Evolutionary conservation across 768 basidiomycete genomes (phyloP).

Genomic region (Lentinula aciculospora): DNA sequence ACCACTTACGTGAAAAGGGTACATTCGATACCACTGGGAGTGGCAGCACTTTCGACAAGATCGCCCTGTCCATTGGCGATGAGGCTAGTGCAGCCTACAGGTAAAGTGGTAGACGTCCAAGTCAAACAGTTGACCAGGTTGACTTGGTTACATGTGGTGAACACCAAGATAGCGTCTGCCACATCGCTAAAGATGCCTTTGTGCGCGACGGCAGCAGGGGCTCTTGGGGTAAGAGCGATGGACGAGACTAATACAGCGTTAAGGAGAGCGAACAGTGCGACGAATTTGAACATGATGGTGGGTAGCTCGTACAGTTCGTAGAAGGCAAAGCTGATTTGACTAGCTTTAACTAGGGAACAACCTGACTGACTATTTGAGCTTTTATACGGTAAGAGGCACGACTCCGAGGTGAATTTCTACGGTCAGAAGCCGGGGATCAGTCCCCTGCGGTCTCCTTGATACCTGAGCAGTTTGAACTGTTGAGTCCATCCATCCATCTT

Average conservation of each 20-base stretch:
- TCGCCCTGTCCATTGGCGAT: conserved; percentile 10
- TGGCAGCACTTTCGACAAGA: conserved; percentile 6
- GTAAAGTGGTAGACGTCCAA: conserved; percentile 11
- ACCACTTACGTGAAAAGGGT: conserved; percentile 12
- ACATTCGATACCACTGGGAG: conserved; percentile 7
- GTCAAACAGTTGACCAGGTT: conserved; percentile 11
- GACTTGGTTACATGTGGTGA: conserved; percentile 8
- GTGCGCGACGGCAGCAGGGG: not conserved
- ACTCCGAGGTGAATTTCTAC: not conserved
- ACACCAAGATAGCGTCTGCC: conserved; percentile 7
- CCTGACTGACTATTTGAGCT: not conserved
- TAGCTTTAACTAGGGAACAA: not conserved
- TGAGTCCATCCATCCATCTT: not conserved
- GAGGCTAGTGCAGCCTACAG: conserved; percentile 13
- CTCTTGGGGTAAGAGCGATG: not conserved
- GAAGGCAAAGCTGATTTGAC: not conserved
- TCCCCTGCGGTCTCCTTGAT: not conserved
- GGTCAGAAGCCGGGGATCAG: not conserved
- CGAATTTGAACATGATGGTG: conserved; percentile 8
- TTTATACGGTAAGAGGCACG: not conserved
- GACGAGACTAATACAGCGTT: conserved; percentile 10
- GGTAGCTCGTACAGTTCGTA: not conserved
- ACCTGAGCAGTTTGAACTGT: not conserved
- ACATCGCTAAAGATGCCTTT: not conserved
- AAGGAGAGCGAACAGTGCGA: conserved; percentile 13